Evolutionary conservation across 2,329 filamentous ascomycete species (phyloP).

Genomic region (Aspergillus carbonarius): DNA sequence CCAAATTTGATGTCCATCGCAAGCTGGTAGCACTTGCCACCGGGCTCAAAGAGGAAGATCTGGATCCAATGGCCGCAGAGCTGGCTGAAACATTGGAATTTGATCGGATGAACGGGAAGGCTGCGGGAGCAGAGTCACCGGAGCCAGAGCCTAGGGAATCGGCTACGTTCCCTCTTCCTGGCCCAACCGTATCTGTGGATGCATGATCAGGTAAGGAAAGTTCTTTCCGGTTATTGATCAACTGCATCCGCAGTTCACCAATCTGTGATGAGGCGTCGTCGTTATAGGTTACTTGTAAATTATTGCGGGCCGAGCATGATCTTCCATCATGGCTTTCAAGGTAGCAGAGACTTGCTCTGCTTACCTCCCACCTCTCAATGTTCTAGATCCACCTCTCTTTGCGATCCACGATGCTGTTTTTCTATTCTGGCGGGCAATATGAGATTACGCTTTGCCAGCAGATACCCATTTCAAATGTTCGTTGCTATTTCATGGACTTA

Average conservation of each 20-base stretch:
- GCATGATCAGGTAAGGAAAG: slow-evolving; percentile 17
- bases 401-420: neutral
- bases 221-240: slow-evolving; percentile 3
- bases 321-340: neutral
- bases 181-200: slow-evolving; percentile 34
- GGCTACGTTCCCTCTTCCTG: slow-evolving; percentile 27
- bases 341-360: neutral
- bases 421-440: slow-evolving; percentile 20
- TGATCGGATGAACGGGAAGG: slow-evolving; percentile 41
- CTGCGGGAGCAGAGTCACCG: slow-evolving; percentile 27
- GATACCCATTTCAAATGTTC: slow-evolving; percentile 30
- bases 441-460: slow-evolving; percentile 27
- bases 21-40: slow-evolving; percentile 49
- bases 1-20: slow-evolving; percentile 48
- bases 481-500: slow-evolving; percentile 1
- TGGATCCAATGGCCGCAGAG: slow-evolving; percentile 49
- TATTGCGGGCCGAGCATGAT: neutral
- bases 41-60: slow-evolving; percentile 47
- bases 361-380: neutral
- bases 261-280: neutral
- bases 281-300: slow-evolving; percentile 4
- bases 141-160: slow-evolving; percentile 30
- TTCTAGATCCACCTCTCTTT: neutral
- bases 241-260: neutral
- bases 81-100: slow-evolving; percentile 47